A percentile compares a stretch with the other conserved stretches of the same genome.
These are phyloP conservation scores for Boletus patriciae DNA, from an alignment of 768 basidiomycete genomes.

Conservation along the genomic window DNA sequence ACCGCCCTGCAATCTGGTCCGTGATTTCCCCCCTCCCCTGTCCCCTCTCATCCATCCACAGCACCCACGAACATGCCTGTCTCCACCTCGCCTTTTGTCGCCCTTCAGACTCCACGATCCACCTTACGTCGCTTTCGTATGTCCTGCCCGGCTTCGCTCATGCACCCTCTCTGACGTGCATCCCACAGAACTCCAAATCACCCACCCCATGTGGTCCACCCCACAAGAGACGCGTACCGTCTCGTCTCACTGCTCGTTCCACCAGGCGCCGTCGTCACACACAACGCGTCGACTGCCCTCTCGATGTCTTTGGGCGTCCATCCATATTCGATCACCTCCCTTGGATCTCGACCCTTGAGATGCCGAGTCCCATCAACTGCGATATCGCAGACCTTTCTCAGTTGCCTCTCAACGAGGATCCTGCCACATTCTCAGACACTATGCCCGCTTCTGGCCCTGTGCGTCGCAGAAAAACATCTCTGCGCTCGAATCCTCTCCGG, in stretches of 20 bases:
- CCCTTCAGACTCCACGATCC: slow-evolving; percentile 38
- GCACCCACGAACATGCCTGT: slow-evolving; percentile 20
- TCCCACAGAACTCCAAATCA: slow-evolving; percentile 39
- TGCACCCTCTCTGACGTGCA: slow-evolving; percentile 7
- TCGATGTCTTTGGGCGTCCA: slow-evolving; percentile 35
- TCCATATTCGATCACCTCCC: slow-evolving; percentile 61
- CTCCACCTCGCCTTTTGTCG: slow-evolving; percentile 39
- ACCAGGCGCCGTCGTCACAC: slow-evolving; percentile 43
- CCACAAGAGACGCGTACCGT: slow-evolving; percentile 38
- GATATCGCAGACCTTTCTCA: slow-evolving; percentile 71
- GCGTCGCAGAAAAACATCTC: slow-evolving; percentile 55
- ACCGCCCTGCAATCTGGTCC: neutral
- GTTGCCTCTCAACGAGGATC: slow-evolving; percentile 38
- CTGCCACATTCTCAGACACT: slow-evolving; percentile 19
- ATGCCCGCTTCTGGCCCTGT: slow-evolving; percentile 49
- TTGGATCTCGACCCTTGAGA: slow-evolving; percentile 63
- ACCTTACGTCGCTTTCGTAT: slow-evolving; percentile 21
- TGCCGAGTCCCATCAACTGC: slow-evolving; percentile 44
- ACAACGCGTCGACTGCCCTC: slow-evolving; percentile 41
- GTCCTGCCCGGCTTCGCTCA: slow-evolving; percentile 1
- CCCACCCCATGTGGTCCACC: slow-evolving; percentile 39
- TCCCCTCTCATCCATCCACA: slow-evolving; percentile 11
- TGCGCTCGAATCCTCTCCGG: slow-evolving; percentile 49
- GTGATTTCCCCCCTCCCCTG: slow-evolving; percentile 3
- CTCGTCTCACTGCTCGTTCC: slow-evolving; percentile 38